phyloP scores from a whole-genome alignment of 495 filamentous ascomycete genomes.

The Hypomontagnella monticulosa region DNA sequence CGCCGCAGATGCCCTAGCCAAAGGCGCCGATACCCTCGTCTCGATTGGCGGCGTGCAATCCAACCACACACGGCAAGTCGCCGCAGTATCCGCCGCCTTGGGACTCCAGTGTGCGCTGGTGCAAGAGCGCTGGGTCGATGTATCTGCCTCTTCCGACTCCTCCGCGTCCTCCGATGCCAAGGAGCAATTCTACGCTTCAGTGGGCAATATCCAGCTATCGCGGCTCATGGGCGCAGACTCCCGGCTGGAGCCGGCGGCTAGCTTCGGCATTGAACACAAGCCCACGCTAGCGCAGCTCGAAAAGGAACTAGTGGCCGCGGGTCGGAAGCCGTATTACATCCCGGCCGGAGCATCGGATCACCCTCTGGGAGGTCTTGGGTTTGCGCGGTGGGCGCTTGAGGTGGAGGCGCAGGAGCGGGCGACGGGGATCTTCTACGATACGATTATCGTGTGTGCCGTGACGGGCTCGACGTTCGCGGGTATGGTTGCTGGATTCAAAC shows the following conservation, averaged over 20 bases:
- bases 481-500: slow-evolving; percentile 71
- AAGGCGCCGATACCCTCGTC: slow-evolving; percentile 65
- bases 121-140: slow-evolving; percentile 71
- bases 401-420: slow-evolving; percentile 66
- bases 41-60: slow-evolving; percentile 72
- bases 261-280: slow-evolving; percentile 71
- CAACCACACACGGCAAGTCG: slow-evolving; percentile 72
- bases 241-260: slow-evolving; percentile 55
- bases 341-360: slow-evolving; percentile 73
- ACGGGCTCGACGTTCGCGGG: slow-evolving; percentile 71
- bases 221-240: slow-evolving; percentile 69
- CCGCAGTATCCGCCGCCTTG: slow-evolving; percentile 62
- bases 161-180: background rate
- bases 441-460: slow-evolving; percentile 69
- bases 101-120: slow-evolving; percentile 65
- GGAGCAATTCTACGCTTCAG: slow-evolving; percentile 61
- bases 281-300: slow-evolving; percentile 57
- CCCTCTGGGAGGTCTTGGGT: slow-evolving; percentile 70
- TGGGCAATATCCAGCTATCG: slow-evolving; percentile 71
- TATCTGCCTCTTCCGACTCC: background rate
- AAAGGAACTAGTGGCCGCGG: slow-evolving; percentile 54
- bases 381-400: slow-evolving; percentile 72
- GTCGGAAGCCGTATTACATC: slow-evolving; percentile 70
- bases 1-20: slow-evolving; percentile 63
- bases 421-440: slow-evolving; percentile 67